Evolutionary conservation across 108 stramenopile genomes (phyloP).

Genomic region (Skeletonema potamos): DNA sequence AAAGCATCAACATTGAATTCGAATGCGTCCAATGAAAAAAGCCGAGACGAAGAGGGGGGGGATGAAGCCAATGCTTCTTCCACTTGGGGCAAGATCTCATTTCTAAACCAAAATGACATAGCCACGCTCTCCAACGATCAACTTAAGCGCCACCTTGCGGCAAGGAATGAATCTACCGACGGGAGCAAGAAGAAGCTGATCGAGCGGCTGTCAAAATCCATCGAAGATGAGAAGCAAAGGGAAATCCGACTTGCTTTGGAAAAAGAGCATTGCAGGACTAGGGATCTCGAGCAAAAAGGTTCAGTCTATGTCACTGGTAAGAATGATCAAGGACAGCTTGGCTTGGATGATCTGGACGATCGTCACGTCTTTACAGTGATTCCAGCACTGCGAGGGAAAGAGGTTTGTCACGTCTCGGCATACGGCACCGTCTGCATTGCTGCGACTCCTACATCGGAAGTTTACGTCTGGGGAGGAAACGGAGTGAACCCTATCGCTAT

Average conservation of each 20-base stretch:
- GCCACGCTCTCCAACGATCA: constrained; percentile 33
- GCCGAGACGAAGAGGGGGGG: too few relatives aligned
- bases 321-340: constrained; percentile 68
- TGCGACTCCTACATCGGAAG: constrained; percentile 69
- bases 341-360: constrained; percentile 63
- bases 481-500: constrained; percentile 55
- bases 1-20: too few relatives aligned
- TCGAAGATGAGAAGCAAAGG: constrained; percentile 58
- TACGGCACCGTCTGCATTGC: constrained; percentile 55
- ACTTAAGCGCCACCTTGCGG: constrained; percentile 40
- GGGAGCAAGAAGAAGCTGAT: constrained; percentile 60
- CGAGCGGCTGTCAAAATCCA: constrained; percentile 47
- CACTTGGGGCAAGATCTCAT: too few relatives aligned
- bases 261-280: constrained; percentile 53
- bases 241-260: constrained; percentile 55
- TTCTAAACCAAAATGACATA: not conserved
- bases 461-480: constrained; percentile 71
- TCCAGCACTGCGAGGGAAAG: constrained; percentile 48
- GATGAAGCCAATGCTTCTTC: too few relatives aligned
- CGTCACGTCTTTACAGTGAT: constrained; percentile 56
- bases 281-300: constrained; percentile 74
- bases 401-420: constrained; percentile 51
- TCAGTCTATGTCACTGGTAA: constrained; percentile 57
- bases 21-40: too few relatives aligned
- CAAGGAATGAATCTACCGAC: constrained; percentile 52